Conservation (phyloP, 2,329 filamentous ascomycete species). For the Stemphylium lycopersici region DNA sequence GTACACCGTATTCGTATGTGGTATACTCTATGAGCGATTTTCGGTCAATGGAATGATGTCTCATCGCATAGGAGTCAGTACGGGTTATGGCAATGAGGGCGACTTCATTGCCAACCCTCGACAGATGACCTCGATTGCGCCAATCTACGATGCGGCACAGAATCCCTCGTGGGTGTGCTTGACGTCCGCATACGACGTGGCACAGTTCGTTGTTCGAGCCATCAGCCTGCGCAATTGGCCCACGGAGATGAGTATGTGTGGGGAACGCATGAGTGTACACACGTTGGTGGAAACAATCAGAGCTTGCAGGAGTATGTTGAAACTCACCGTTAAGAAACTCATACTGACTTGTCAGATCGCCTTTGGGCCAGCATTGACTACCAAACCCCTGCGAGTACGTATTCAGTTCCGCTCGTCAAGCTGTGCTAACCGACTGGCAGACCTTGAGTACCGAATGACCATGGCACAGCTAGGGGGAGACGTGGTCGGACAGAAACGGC, state of each 20-base stretch:
- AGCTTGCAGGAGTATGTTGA: conserved; percentile 35
- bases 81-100: conserved; percentile 62
- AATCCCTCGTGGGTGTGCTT: conserved; percentile 61
- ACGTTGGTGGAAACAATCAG: conserved; percentile 63
- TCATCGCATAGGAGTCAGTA: conserved; percentile 64
- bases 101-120: conserved; percentile 71
- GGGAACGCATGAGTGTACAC: conserved; percentile 67
- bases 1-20: conserved; percentile 75
- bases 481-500: conserved; percentile 45
- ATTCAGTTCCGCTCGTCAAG: background rate
- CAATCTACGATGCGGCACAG: conserved; percentile 59
- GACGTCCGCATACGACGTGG: conserved; percentile 73
- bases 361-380: conserved; percentile 46
- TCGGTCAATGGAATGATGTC: conserved; percentile 68
- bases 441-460: conserved; percentile 57
- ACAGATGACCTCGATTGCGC: conserved; percentile 63
- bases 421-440: conserved; percentile 18
- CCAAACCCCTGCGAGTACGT: conserved; percentile 53
- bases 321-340: background rate
- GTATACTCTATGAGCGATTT: conserved; percentile 78
- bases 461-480: conserved; percentile 45
- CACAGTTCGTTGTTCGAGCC: conserved; percentile 72
- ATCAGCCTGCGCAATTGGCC: conserved; percentile 71
- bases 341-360: conserved; percentile 33
- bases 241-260: conserved; percentile 69